phyloP scores from a whole-genome alignment of 2,329 filamentous ascomycete species.

The Epichloe sp. region DNA sequence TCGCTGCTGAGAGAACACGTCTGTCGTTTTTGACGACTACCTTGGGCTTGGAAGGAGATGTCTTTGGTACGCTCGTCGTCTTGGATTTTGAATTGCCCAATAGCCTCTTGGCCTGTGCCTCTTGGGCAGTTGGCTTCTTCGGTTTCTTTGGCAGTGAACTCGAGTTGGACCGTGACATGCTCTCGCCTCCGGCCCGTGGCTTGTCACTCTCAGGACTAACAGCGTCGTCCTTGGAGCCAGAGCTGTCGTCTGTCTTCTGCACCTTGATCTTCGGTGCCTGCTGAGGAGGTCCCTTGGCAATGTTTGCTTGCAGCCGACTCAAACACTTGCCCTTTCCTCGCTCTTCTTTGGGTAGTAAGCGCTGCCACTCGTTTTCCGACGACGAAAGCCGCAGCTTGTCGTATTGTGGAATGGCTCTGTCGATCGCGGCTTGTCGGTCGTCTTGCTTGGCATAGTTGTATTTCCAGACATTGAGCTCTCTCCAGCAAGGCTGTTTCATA shows the following conservation, averaged over 20 bases:
- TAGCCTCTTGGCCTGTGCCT: conserved; percentile 43
- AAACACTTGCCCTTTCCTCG: conserved; percentile 45
- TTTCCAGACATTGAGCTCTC: conserved; percentile 51
- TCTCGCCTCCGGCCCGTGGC: conserved; percentile 23
- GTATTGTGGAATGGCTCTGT: conserved; percentile 46
- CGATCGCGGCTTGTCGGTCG: conserved; percentile 45
- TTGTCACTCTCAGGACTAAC: conserved; percentile 18
- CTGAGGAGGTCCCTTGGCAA: conserved; percentile 38
- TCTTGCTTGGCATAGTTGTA: conserved; percentile 42
- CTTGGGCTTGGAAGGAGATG: conserved; percentile 30
- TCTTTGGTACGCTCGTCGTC: conserved; percentile 16
- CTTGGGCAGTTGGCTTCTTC: conserved; percentile 43
- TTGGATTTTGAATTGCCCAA: conserved; percentile 25
- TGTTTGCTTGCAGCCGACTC: conserved; percentile 46
- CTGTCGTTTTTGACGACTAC: conserved; percentile 22
- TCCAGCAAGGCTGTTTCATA: conserved; percentile 45
- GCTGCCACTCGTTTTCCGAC: conserved; percentile 47
- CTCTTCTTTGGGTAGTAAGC: conserved; percentile 42
- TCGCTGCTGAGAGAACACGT: conserved; percentile 40
- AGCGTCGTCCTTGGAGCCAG: conserved; percentile 25
- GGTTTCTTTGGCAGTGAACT: conserved; percentile 36
- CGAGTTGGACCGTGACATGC: conserved; percentile 36
- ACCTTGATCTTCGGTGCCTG: conserved; percentile 36
- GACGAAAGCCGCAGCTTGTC: conserved; percentile 45
- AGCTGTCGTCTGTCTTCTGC: conserved; percentile 36